phyloP scores from a whole-genome alignment of 768 basidiomycete genomes.

The Auricularia sp. region DNA sequence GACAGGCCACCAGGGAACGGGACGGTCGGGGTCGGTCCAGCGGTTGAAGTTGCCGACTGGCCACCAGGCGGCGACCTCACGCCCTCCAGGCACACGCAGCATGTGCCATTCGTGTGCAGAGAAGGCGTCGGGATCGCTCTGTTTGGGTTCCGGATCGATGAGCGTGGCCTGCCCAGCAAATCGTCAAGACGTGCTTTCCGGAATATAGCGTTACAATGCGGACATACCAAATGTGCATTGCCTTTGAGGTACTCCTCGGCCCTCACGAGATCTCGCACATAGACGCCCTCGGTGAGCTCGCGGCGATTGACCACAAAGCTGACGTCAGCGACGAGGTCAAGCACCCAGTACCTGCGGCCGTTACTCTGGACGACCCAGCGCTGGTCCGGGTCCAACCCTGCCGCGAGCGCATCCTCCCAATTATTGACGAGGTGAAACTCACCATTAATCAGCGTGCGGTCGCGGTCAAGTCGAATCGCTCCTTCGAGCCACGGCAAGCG shows the following conservation, averaged over 20 bases:
- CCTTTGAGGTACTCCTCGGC: background rate
- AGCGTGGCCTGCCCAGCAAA: background rate
- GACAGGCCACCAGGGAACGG: background rate
- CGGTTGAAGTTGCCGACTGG: background rate
- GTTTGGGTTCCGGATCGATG: background rate
- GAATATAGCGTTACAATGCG: background rate
- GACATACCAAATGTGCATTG: background rate
- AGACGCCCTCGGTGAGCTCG: background rate
- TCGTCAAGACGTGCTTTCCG: background rate
- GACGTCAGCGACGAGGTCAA: background rate
- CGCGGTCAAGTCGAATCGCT: background rate
- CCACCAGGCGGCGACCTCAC: background rate
- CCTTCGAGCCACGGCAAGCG: background rate
- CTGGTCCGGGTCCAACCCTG: background rate
- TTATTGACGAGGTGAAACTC: background rate
- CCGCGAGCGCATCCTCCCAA: background rate
- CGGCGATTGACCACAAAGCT: background rate
- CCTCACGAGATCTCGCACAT: background rate
- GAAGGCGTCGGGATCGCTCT: background rate
- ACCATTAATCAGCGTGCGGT: background rate
- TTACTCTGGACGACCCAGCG: background rate
- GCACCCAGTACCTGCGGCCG: background rate
- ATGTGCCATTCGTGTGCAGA: background rate
- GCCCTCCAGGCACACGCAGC: background rate
- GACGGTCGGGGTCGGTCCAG: background rate